These are phyloP conservation scores for Saccharomycopsis sp. DNA, from an alignment of 805 yeast species.

Conservation along the genomic window DNA sequence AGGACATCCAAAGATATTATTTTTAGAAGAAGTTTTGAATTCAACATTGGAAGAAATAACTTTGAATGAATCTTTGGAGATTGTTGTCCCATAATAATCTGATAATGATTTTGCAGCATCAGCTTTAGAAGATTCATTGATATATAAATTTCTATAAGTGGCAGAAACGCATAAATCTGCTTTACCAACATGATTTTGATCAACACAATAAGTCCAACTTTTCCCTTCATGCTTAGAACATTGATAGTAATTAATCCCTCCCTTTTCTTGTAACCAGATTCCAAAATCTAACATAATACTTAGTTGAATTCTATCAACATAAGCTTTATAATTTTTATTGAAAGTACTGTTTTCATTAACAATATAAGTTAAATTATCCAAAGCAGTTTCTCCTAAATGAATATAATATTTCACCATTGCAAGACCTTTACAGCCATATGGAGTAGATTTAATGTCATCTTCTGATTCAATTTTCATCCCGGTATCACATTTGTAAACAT, in stretches of 20 bases:
- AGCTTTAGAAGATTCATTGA: background rate
- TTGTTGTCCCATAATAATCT: no score
- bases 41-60: background rate
- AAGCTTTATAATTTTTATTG: constrained; percentile 9
- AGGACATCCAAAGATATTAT: constrained; percentile 2
- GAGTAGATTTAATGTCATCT: background rate
- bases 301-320: constrained; percentile 5
- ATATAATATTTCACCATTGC: constrained; percentile 10
- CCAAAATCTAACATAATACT: constrained; percentile 9
- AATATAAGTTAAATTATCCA: constrained; percentile 9
- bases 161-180: background rate
- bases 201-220: background rate
- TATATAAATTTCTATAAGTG: constrained; percentile 2
- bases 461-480: background rate
- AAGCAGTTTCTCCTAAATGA: constrained; percentile 9
- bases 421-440: constrained; percentile 13
- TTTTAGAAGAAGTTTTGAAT: background rate
- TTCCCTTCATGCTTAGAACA: background rate
- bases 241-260: constrained; percentile 3
- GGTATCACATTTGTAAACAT: constrained; percentile 6
- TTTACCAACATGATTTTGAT: background rate
- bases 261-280: constrained; percentile 3
- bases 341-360: constrained; percentile 6
- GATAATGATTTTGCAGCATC: constrained; percentile 2
- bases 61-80: no score